These are phyloP conservation scores for Arthrinium puccinioides DNA, from an alignment of 2,329 filamentous ascomycete species.

Conservation along the genomic window DNA sequence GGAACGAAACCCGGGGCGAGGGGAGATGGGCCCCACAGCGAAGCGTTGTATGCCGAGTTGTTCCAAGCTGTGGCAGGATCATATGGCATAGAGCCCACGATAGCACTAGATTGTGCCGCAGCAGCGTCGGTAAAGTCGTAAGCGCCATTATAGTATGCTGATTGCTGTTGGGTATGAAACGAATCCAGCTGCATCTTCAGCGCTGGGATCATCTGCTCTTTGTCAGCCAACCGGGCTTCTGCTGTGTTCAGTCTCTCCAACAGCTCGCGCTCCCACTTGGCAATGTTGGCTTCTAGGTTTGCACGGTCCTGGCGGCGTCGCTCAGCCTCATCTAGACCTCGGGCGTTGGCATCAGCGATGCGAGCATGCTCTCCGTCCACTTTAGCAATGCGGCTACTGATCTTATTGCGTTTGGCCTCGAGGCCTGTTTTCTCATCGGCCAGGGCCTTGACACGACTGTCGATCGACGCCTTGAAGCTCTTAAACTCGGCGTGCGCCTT, in stretches of 20 bases:
- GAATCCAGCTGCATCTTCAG: constrained; percentile 29
- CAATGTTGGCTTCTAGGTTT: constrained; percentile 38
- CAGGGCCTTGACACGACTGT: constrained; percentile 55
- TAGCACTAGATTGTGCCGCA: constrained; percentile 9
- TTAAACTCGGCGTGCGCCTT: constrained; percentile 46
- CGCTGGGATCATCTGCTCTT: constrained; percentile 31
- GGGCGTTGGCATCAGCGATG: constrained; percentile 61
- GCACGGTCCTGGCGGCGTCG: constrained; percentile 45
- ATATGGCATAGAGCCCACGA: constrained; percentile 12
- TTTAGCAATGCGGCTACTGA: constrained; percentile 63
- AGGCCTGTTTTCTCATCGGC: constrained; percentile 57
- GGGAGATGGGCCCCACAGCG: constrained; percentile 25
- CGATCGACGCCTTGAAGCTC: constrained; percentile 52
- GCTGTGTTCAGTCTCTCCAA: constrained; percentile 29
- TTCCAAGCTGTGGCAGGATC: constrained; percentile 22
- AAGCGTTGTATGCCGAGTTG: constrained; percentile 22
- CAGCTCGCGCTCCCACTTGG: constrained; percentile 36
- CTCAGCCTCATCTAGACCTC: constrained; percentile 57
- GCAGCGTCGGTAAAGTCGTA: constrained; percentile 20
- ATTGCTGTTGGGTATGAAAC: constrained; percentile 27
- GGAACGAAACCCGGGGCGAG: constrained; percentile 30
- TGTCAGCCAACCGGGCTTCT: constrained; percentile 27
- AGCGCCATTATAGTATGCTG: constrained; percentile 23
- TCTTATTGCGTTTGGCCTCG: constrained; percentile 65
- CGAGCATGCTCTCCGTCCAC: constrained; percentile 66